Evolutionary conservation across 75 land plant species (phyloP).

Genomic region (Cunninghamia lanceolata): DNA sequence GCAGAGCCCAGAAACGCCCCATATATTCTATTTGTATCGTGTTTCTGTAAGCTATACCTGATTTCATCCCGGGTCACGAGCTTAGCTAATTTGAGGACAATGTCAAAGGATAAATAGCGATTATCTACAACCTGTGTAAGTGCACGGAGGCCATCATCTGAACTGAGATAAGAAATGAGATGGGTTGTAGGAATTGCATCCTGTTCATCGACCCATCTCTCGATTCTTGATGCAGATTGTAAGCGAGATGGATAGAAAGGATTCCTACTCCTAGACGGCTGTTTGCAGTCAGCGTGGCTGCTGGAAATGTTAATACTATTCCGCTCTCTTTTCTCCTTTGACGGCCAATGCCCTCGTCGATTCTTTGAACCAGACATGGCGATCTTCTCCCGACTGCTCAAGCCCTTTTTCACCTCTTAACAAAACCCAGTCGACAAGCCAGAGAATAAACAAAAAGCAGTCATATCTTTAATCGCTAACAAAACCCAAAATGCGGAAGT

Average conservation of each 20-base stretch:
- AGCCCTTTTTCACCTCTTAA: too few relatives aligned
- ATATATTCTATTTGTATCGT: slow-evolving; percentile 11
- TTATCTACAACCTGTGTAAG: background rate
- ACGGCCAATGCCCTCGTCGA: background rate
- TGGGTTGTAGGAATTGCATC: background rate
- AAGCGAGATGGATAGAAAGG: background rate
- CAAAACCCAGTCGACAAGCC: too few relatives aligned
- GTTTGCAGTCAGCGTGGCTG: background rate
- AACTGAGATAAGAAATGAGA: slow-evolving; percentile 7
- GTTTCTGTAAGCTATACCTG: background rate
- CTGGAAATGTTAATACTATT: background rate
- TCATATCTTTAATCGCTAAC: too few relatives aligned
- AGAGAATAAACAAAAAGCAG: too few relatives aligned
- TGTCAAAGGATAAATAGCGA: background rate
- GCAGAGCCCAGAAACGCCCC: slow-evolving; percentile 18
- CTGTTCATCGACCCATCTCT: background rate
- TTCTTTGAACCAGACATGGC: too few relatives aligned
- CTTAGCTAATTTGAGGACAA: background rate
- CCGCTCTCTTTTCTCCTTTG: too few relatives aligned
- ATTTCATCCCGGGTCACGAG: background rate
- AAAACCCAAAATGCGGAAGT: too few relatives aligned
- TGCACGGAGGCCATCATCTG: background rate
- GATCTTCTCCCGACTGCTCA: too few relatives aligned
- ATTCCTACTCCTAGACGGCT: background rate
- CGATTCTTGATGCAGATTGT: background rate